Percentiles rank a stretch among this genome's conserved stretches.
These are phyloP conservation scores for Lepiota brunneoincarnata DNA, from an alignment of 768 basidiomycete genomes.

Conservation along the genomic window DNA sequence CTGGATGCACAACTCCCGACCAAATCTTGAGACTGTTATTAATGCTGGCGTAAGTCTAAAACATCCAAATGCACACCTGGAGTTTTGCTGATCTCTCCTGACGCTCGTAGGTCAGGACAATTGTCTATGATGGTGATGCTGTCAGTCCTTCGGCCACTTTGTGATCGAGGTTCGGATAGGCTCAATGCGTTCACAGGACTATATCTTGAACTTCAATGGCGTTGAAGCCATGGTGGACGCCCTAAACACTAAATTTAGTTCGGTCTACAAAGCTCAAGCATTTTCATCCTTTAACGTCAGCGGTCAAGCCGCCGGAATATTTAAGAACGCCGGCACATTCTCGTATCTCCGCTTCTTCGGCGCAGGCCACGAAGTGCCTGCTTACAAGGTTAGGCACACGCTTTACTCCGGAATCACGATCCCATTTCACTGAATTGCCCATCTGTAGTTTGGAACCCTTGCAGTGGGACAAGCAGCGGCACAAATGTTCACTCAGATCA, in stretches of 20 bases:
- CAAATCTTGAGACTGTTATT: constrained; percentile 54
- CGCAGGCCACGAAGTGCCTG: constrained; percentile 47
- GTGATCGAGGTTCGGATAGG: not conserved
- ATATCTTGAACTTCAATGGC: constrained; percentile 52
- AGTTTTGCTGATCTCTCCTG: not conserved
- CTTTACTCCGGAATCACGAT: not conserved
- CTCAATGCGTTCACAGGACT: constrained; percentile 32
- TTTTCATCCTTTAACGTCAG: constrained; percentile 49
- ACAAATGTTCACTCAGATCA: constrained; percentile 42
- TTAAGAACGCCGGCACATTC: constrained; percentile 57
- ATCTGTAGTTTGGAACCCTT: constrained; percentile 30
- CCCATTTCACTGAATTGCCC: not conserved
- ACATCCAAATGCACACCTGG: not conserved
- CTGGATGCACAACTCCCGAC: constrained; percentile 54
- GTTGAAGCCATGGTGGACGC: constrained; percentile 56
- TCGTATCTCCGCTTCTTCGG: constrained; percentile 53
- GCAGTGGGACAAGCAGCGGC: constrained; percentile 39
- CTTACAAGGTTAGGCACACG: constrained; percentile 35
- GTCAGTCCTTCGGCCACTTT: constrained; percentile 25
- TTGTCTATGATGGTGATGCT: constrained; percentile 58
- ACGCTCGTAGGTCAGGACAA: constrained; percentile 33
- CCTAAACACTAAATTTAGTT: constrained; percentile 44
- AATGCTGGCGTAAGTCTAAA: constrained; percentile 44
- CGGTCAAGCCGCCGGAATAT: constrained; percentile 47
- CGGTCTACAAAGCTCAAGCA: constrained; percentile 35